A percentile compares a stretch with the other conserved stretches of the same genome.
These are phyloP conservation scores for Ogataea minuta DNA, from an alignment of 805 yeast species.

Conservation along the genomic window DNA sequence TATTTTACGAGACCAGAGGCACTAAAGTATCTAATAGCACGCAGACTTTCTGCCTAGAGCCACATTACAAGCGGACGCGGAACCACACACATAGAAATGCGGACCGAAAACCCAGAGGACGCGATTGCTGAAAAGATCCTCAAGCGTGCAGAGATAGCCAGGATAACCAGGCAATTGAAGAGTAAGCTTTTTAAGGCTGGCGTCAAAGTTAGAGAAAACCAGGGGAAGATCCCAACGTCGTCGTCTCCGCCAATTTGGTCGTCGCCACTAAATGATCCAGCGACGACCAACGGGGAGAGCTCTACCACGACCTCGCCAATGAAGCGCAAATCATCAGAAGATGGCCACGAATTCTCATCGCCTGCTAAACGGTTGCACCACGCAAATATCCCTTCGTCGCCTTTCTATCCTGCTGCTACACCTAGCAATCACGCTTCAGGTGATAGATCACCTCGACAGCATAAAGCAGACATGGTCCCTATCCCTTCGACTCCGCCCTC, in stretches of 20 bases:
- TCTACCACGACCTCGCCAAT: slow-evolving; percentile 26
- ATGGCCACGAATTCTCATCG: slow-evolving; percentile 23
- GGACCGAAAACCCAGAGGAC: slow-evolving; percentile 32
- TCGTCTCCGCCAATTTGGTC: slow-evolving; percentile 19
- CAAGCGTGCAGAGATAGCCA: slow-evolving; percentile 45
- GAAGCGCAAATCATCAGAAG: slow-evolving; percentile 26
- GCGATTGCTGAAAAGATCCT: slow-evolving; percentile 43
- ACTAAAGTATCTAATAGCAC: too few species aligned
- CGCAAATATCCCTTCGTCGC: slow-evolving; percentile 31
- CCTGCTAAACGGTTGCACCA: slow-evolving; percentile 29
- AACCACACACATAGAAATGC: slow-evolving; percentile 15
- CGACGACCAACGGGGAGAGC: background rate
- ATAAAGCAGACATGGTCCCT: slow-evolving; percentile 19
- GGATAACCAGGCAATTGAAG: slow-evolving; percentile 44
- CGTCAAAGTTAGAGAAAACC: slow-evolving; percentile 34
- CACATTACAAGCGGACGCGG: too few species aligned
- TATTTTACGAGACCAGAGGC: too few species aligned
- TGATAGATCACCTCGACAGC: slow-evolving; percentile 20
- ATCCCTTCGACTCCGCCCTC: slow-evolving; percentile 35
- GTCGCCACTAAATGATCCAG: slow-evolving; percentile 16
- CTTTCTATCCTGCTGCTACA: slow-evolving; percentile 25
- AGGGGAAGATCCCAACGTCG: slow-evolving; percentile 18
- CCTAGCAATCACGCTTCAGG: slow-evolving; percentile 11
- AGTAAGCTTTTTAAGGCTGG: slow-evolving; percentile 42
- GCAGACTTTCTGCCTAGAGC: too few species aligned